Conservation (phyloP, 2,329 filamentous ascomycete genomes). For the Curvularia eragrostidis region DNA sequence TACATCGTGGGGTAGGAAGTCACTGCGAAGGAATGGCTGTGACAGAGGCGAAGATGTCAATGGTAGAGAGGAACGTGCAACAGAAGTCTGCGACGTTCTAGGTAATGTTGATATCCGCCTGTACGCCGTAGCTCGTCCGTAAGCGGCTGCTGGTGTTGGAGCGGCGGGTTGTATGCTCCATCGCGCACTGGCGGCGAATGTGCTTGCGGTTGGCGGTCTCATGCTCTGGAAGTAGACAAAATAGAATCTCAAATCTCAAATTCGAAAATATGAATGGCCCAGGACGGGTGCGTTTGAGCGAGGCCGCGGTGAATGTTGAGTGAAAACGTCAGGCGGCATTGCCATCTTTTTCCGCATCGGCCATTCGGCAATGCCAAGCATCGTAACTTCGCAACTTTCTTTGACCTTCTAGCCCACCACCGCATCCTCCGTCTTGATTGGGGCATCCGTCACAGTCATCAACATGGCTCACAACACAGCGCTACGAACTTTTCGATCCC, state of each 20-base stretch:
- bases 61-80: conserved; percentile 32
- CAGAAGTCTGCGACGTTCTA: conserved; percentile 27
- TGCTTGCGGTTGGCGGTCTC: conserved; percentile 52
- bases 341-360: conserved; percentile 36
- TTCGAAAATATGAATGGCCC: conserved; percentile 22
- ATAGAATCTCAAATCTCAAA: conserved; percentile 2
- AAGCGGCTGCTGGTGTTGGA: conserved; percentile 48
- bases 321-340: conserved; percentile 28
- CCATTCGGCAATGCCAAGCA: conserved; percentile 20
- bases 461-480: conserved; percentile 37
- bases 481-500: conserved; percentile 38
- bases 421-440: conserved; percentile 22
- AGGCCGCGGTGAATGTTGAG: conserved; percentile 35
- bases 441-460: conserved; percentile 14
- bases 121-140: conserved; percentile 57
- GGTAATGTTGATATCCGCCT: conserved; percentile 53
- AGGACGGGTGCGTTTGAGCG: conserved; percentile 11
- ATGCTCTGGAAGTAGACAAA: conserved; percentile 46
- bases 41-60: conserved; percentile 21
- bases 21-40: conserved; percentile 51
- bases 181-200: conserved; percentile 52
- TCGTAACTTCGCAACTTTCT: conserved; percentile 32
- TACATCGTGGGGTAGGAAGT: conserved; percentile 50
- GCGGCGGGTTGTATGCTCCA: conserved; percentile 48
- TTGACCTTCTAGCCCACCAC: conserved; percentile 21